Evolutionary conservation across 2,329 filamentous ascomycete genomes (phyloP), one percentile per base, ranked within the genome.

Genomic region (Gaeumannomyces tritici): DNA sequence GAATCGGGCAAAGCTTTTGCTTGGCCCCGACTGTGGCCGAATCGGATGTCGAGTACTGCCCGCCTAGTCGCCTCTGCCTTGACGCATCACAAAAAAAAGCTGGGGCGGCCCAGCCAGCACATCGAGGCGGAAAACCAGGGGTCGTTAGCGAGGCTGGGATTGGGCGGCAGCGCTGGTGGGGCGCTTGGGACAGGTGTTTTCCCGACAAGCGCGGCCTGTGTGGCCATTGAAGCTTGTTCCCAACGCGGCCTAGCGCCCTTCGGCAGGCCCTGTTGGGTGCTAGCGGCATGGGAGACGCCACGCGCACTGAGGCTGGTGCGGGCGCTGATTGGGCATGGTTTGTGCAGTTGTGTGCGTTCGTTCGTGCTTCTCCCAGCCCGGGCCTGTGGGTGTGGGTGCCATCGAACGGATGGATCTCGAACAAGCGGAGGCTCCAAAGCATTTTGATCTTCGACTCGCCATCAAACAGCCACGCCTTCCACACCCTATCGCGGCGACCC

Each of bases 251-350:
- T 57, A 57, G 55, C 55, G 55, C 55, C 11, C 7, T 31, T 57
- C 55, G 55, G 55, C 28, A 31, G 55, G 55, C 18, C 55, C 15
- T 27, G 55, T 55, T 24, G 28, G 21, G 57, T 27, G 54, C 51
- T 35, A 33, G 51, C 60, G 60, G 60, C 47, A 51, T 35, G 18
- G 35, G 35, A 28, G 27, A 31, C 51, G 60, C 60, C 51, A 56
- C 60, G 54, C 60, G 60, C 60, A 61, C 42, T 57, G 56, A 58
- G 56, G 56, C 56, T 58, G 56, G 56, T 58, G 56, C 29, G 26
- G 56, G 21, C 56, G 9, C 28, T 58, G 26, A 33, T 33, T 56
- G 51, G 60, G 28, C 58, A 59, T 24, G 31, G 58, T 26, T 59
- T 59, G 33, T 51, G 42, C 42, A 21, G 42, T 33, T 11, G 8